Percentiles rank a stretch among this genome's conserved stretches.
Evolutionary conservation across 2,329 filamentous ascomycete genomes (phyloP).

Genomic region (Botrytis pseudocinerea): DNA sequence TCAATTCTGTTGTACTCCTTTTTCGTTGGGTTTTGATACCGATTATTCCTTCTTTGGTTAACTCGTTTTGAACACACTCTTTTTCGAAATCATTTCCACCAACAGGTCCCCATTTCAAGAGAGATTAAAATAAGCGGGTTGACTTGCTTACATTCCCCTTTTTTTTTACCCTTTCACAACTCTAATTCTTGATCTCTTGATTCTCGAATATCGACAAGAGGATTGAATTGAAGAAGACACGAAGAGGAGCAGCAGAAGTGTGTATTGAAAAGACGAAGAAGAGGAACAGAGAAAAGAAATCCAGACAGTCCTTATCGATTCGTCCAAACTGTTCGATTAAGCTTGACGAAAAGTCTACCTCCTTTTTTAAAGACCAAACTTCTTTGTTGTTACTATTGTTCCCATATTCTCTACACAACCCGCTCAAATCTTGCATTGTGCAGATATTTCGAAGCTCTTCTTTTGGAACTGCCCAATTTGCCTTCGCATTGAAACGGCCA

Average conservation of each 20-base stretch:
- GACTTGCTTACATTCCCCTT: constrained; percentile 6
- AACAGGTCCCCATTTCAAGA: background rate
- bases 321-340: background rate
- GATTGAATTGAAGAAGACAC: constrained; percentile 4
- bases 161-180: constrained; percentile 13
- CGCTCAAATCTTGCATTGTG: constrained; percentile 1
- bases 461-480: background rate
- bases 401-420: constrained; percentile 2
- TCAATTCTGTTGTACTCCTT: constrained; percentile 8
- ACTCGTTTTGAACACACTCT: constrained; percentile 9
- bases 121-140: constrained; percentile 12
- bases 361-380: constrained; percentile 18
- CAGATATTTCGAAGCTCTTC: background rate
- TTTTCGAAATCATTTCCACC: constrained; percentile 2
- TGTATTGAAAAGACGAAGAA: constrained; percentile 1
- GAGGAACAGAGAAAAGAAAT: background rate
- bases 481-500: background rate
- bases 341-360: constrained; percentile 11
- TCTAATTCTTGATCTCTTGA: background rate
- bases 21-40: constrained; percentile 17
- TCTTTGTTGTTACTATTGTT: constrained; percentile 26
- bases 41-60: constrained; percentile 23
- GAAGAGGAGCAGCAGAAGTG: background rate
- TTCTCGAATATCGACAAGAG: background rate
- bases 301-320: constrained; percentile 13